Percentiles rank a stretch among this genome's conserved stretches.
phyloP scores from a whole-genome alignment of 2,329 filamentous ascomycete genomes.

The Phaeosphaeria sp. region DNA sequence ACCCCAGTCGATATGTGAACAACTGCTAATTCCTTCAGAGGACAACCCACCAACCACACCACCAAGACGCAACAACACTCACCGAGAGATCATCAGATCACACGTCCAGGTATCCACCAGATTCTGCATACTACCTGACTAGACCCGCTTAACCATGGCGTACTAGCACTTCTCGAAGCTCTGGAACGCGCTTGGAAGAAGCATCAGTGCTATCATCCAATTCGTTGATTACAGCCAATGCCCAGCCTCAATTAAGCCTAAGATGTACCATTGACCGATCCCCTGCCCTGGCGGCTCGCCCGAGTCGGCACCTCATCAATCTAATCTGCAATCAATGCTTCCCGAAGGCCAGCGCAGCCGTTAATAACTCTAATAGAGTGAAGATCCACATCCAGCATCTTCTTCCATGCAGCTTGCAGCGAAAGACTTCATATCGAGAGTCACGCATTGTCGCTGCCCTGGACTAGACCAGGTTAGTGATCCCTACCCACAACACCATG shows the following conservation, averaged over 20 bases:
- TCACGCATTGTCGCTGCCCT: conserved; percentile 11
- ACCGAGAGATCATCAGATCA: conserved; percentile 30
- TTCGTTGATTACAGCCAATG: conserved; percentile 23
- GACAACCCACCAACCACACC: conserved; percentile 24
- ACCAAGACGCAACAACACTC: conserved; percentile 21
- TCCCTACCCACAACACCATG: conserved; percentile 5
- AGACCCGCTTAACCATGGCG: conserved; percentile 16
- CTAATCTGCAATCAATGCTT: conserved; percentile 24
- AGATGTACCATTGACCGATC: conserved; percentile 32
- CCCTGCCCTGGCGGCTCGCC: conserved; percentile 25
- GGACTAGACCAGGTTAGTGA: not conserved
- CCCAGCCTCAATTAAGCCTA: conserved; percentile 42
- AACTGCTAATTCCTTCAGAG: conserved; percentile 18
- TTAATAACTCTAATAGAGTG: conserved; percentile 40
- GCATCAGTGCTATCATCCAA: conserved; percentile 26
- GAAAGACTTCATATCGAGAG: conserved; percentile 9
- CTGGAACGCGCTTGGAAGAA: conserved; percentile 40
- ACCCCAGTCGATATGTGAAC: conserved; percentile 25
- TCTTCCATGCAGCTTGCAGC: conserved; percentile 14
- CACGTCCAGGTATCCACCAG: conserved; percentile 20
- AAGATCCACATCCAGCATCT: conserved; percentile 32
- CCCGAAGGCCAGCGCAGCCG: conserved; percentile 18
- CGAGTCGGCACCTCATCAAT: conserved; percentile 20
- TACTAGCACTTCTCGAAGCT: conserved; percentile 26
- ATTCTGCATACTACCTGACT: conserved; percentile 15